Conservation (phyloP, 2,329 filamentous ascomycete genomes). For the Cercospora zeae-maydis region DNA sequence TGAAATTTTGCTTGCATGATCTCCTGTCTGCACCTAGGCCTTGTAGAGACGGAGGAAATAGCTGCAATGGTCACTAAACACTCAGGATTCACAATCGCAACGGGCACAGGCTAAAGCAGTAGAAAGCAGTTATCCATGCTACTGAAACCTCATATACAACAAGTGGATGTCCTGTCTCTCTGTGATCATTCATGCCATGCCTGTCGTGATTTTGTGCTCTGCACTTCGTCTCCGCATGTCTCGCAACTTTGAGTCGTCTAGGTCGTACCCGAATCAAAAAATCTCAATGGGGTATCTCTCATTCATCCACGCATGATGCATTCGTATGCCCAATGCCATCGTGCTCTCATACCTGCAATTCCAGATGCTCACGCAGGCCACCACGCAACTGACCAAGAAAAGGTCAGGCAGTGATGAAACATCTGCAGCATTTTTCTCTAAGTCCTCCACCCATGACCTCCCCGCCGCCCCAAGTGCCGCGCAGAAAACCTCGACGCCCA, state of each 20-base stretch:
- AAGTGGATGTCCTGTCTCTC: too few relatives aligned
- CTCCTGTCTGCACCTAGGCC: too few relatives aligned
- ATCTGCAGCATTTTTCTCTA: background rate
- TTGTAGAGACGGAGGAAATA: too few relatives aligned
- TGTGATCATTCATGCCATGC: background rate
- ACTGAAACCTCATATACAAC: too few relatives aligned
- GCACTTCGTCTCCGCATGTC: background rate
- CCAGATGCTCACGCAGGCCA: background rate
- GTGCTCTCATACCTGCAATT: background rate
- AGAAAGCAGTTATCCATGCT: background rate
- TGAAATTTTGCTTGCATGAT: too few relatives aligned
- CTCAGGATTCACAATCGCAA: too few relatives aligned
- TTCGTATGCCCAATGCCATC: background rate
- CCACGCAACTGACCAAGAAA: background rate
- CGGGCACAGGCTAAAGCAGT: too few relatives aligned
- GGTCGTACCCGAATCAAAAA: background rate
- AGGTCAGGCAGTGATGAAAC: background rate
- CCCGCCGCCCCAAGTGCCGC: background rate
- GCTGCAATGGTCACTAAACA: too few relatives aligned
- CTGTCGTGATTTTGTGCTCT: background rate
- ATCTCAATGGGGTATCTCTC: background rate
- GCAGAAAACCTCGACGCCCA: background rate
- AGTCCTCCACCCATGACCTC: background rate
- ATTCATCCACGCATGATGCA: background rate
- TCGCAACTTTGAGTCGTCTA: too few relatives aligned